Percentiles rank a stretch among this genome's conserved stretches.
These are phyloP conservation scores for Aureobasidium sp. DNA, from an alignment of 2,329 filamentous ascomycete species.

Conservation along the genomic window DNA sequence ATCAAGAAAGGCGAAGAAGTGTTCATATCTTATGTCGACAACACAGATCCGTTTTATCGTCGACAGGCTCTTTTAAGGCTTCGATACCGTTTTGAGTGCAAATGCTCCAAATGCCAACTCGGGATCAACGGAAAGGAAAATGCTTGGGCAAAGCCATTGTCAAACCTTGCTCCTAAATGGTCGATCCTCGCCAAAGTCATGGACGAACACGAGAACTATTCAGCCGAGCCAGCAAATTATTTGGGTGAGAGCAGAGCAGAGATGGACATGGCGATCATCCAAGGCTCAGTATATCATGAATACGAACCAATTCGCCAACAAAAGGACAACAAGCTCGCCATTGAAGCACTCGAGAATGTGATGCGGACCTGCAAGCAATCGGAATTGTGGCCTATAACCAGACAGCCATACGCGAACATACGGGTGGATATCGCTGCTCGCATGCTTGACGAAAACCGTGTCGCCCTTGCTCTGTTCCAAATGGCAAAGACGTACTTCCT, in stretches of 20 bases:
- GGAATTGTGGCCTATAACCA: slow-evolving; percentile 37
- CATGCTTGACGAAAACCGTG: slow-evolving; percentile 31
- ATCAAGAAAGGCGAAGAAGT: slow-evolving; percentile 50
- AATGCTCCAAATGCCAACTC: slow-evolving; percentile 42
- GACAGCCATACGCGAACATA: slow-evolving; percentile 47
- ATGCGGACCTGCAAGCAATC: slow-evolving; percentile 23
- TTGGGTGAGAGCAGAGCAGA: slow-evolving; percentile 13
- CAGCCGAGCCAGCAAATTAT: background rate
- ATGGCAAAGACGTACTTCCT: slow-evolving; percentile 42
- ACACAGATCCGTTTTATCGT: slow-evolving; percentile 40
- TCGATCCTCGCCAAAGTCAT: slow-evolving; percentile 16
- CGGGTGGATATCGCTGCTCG: slow-evolving; percentile 45
- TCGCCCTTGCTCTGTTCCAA: slow-evolving; percentile 33
- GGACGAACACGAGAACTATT: slow-evolving; percentile 14
- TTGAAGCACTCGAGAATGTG: slow-evolving; percentile 17
- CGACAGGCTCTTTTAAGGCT: slow-evolving; percentile 44
- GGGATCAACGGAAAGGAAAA: slow-evolving; percentile 31
- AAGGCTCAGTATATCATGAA: slow-evolving; percentile 18
- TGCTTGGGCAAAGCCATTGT: slow-evolving; percentile 26
- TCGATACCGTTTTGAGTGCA: slow-evolving; percentile 52
- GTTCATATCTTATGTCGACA: slow-evolving; percentile 54
- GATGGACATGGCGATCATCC: slow-evolving; percentile 17
- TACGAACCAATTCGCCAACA: slow-evolving; percentile 9
- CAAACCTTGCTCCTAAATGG: slow-evolving; percentile 17
- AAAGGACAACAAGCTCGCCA: slow-evolving; percentile 18